phyloP scores from a whole-genome alignment of 163 green algal genomes.

The Chloromonas sp. region DNA sequence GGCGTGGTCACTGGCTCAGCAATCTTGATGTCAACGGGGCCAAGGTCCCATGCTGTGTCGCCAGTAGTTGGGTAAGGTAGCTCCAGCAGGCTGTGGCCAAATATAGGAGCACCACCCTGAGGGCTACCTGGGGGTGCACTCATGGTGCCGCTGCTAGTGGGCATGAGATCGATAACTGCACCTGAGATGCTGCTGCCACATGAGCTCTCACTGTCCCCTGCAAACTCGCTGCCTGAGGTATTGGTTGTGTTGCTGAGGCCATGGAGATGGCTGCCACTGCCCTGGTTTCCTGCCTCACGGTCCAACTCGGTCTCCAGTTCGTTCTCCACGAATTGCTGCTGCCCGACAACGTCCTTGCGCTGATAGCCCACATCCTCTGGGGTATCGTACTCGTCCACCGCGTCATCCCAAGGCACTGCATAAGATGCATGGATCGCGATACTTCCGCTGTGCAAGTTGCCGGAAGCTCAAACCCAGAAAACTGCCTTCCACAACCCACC shows the following conservation, averaged over 20 bases:
- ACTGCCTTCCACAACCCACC: neutral
- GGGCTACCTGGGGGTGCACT: neutral
- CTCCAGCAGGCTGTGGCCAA: neutral
- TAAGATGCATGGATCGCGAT: neutral
- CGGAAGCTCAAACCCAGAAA: no score
- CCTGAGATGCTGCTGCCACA: neutral
- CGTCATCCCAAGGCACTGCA: slow-evolving; percentile 30
- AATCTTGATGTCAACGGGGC: slow-evolving; percentile 47
- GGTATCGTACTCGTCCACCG: slow-evolving; percentile 46
- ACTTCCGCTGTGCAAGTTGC: no score
- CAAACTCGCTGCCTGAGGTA: neutral
- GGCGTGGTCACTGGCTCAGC: slow-evolving; percentile 48
- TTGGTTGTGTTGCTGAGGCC: neutral
- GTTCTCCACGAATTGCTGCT: slow-evolving; percentile 38
- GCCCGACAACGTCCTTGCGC: slow-evolving; percentile 28
- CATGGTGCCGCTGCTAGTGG: neutral
- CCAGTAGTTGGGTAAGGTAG: slow-evolving; percentile 11
- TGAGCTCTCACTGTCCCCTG: neutral
- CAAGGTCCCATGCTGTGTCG: slow-evolving; percentile 38
- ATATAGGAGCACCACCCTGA: no score
- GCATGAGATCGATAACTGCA: neutral
- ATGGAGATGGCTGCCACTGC: neutral
- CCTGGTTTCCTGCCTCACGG: neutral
- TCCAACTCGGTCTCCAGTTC: slow-evolving; percentile 7
- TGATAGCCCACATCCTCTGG: slow-evolving; percentile 48